Conservation (phyloP, 1,284 basidiomycete genomes). For the Ganoderma boninense region DNA sequence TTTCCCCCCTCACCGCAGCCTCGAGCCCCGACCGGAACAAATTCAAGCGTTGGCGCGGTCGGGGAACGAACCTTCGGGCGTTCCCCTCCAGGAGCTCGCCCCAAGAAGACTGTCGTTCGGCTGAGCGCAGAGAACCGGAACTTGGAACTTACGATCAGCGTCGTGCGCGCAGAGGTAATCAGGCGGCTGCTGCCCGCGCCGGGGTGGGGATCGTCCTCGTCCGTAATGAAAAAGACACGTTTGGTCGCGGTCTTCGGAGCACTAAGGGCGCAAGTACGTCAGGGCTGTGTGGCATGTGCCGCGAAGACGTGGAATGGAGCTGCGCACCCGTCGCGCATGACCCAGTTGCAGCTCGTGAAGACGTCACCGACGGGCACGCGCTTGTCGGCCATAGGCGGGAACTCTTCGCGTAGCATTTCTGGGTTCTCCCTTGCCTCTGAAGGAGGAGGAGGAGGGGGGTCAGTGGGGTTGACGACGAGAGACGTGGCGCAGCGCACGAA, state of each 20-base stretch:
- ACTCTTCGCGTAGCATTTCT: constrained; percentile 58
- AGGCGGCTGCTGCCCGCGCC: constrained; percentile 60
- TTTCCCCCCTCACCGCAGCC: no score
- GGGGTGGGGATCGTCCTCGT: constrained; percentile 79
- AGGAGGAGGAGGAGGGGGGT: background rate
- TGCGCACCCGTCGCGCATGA: constrained; percentile 84
- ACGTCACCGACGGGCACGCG: constrained; percentile 82
- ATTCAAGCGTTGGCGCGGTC: background rate
- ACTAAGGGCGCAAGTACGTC: constrained; percentile 48
- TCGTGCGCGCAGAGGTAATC: constrained; percentile 72
- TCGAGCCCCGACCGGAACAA: background rate
- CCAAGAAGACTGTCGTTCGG: background rate
- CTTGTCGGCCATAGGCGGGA: constrained; percentile 66
- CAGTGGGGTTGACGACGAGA: background rate
- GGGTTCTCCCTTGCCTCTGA: constrained; percentile 68
- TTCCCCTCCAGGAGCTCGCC: background rate
- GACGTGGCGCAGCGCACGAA: constrained; percentile 43
- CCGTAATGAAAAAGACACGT: constrained; percentile 92
- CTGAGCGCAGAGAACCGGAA: no score
- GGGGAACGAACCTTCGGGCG: background rate
- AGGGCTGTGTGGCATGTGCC: background rate
- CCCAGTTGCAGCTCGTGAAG: constrained; percentile 88
- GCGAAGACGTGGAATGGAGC: background rate
- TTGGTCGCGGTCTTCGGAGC: constrained; percentile 89
- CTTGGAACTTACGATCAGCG: constrained; percentile 59